phyloP scores from a whole-genome alignment of 2,329 filamentous ascomycete species.

The Fusarium sublunatum region DNA sequence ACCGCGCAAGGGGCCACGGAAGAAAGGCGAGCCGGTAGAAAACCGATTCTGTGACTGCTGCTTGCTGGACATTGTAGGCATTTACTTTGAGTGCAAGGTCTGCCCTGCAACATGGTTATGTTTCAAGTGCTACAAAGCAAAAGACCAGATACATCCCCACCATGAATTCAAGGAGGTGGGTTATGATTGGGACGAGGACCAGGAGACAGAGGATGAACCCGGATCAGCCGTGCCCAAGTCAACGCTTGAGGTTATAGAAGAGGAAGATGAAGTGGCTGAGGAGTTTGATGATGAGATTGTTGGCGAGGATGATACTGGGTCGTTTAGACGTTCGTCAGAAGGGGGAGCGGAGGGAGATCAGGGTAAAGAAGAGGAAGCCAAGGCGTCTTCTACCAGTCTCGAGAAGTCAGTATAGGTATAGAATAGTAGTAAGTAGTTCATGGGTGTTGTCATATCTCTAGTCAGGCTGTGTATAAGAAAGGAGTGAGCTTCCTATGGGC shows the following conservation, averaged over 20 bases:
- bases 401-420: not conserved
- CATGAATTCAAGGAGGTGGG: not conserved
- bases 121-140: not conserved
- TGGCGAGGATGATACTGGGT: not conserved
- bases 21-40: not conserved
- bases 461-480: no score
- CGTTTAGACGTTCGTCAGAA: not conserved
- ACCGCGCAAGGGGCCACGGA: not conserved
- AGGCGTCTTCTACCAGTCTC: not conserved
- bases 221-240: not conserved
- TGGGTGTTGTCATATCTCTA: no score
- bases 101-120: not conserved
- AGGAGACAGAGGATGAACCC: not conserved
- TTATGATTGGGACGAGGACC: not conserved
- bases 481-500: no score
- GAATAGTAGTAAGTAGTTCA: no score
- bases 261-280: not conserved
- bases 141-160: not conserved
- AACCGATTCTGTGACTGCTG: not conserved
- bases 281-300: slow-evolving; percentile 13
- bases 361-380: not conserved
- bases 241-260: not conserved
- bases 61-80: not conserved
- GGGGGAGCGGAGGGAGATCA: not conserved
- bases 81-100: not conserved